A percentile compares a stretch with the other conserved stretches of the same genome.
phyloP scores from a whole-genome alignment of 192 early-diverging fungal species.

The Linnemannia exigua region DNA sequence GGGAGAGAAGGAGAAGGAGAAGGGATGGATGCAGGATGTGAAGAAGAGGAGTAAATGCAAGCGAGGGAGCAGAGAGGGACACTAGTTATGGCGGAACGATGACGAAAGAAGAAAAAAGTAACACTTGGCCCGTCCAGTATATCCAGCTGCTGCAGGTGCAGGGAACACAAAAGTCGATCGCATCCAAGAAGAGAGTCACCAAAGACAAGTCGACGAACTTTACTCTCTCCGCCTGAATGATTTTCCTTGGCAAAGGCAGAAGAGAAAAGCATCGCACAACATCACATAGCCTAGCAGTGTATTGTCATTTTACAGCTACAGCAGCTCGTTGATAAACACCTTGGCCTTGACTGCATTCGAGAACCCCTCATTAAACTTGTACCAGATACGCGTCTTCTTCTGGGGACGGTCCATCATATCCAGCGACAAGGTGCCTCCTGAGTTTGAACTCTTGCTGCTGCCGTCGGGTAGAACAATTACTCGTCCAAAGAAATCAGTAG shows the following conservation, averaged over 20 bases:
- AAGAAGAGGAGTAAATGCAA: background rate
- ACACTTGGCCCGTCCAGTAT: background rate
- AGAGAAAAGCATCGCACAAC: background rate
- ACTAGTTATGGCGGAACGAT: background rate
- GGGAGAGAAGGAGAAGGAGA: background rate
- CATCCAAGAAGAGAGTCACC: background rate
- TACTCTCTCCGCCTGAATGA: background rate
- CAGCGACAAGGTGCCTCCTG: slow-evolving; percentile 10
- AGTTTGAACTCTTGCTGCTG: background rate
- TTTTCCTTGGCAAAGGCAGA: background rate
- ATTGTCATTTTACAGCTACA: background rate
- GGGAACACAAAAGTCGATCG: slow-evolving; percentile 11
- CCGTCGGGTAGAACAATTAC: slow-evolving; percentile 53
- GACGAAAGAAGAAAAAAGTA: background rate
- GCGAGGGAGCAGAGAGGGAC: too few species aligned
- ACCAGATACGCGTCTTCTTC: slow-evolving; percentile 66
- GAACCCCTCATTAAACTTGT: slow-evolving; percentile 68
- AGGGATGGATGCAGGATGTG: background rate
- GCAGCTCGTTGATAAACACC: slow-evolving; percentile 40
- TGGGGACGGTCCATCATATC: slow-evolving; percentile 15
- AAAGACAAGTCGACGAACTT: background rate
- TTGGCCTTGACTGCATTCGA: slow-evolving; percentile 48
- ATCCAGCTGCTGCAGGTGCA: too few species aligned
- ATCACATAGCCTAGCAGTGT: background rate
- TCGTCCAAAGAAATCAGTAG: slow-evolving; percentile 89